Evolutionary conservation across 208 protist species (phyloP).

Genomic region (Acanthamoeba royreba): DNA sequence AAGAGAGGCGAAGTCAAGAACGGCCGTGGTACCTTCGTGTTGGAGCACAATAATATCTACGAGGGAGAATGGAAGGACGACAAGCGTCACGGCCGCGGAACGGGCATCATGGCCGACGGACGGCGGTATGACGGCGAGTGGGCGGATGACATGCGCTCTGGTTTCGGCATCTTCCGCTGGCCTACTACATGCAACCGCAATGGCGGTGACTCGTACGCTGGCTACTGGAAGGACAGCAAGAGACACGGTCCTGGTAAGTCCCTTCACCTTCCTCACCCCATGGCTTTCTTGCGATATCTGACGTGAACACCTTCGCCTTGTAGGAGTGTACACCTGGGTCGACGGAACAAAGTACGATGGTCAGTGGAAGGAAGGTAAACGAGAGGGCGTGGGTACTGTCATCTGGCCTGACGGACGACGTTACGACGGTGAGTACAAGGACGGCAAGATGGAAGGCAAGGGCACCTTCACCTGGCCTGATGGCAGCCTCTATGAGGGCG

Average conservation of each 20-base stretch:
- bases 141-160: conserved; percentile 28
- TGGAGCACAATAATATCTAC: neutral
- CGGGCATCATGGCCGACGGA: neutral
- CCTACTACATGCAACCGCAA: neutral
- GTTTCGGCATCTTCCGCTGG: conserved; percentile 35
- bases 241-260: conserved; percentile 58
- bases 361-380: conserved; percentile 53
- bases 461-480: conserved; percentile 57
- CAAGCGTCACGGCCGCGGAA: neutral
- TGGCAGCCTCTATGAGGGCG: conserved; percentile 55
- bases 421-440: conserved; percentile 60
- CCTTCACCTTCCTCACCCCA: too few relatives aligned
- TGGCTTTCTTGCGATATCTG: conserved; percentile 53
- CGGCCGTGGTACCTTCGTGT: neutral
- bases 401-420: conserved; percentile 41
- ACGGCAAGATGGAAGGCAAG: conserved; percentile 62
- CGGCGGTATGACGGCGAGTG: neutral
- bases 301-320: neutral
- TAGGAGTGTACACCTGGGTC: neutral
- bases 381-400: conserved; percentile 55
- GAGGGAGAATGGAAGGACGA: neutral
- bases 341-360: conserved; percentile 55
- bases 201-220: conserved; percentile 53
- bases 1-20: neutral
- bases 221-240: conserved; percentile 52